Conservation (phyloP, 2,329 filamentous ascomycete genomes). For the Trichoderma semiorbis region DNA sequence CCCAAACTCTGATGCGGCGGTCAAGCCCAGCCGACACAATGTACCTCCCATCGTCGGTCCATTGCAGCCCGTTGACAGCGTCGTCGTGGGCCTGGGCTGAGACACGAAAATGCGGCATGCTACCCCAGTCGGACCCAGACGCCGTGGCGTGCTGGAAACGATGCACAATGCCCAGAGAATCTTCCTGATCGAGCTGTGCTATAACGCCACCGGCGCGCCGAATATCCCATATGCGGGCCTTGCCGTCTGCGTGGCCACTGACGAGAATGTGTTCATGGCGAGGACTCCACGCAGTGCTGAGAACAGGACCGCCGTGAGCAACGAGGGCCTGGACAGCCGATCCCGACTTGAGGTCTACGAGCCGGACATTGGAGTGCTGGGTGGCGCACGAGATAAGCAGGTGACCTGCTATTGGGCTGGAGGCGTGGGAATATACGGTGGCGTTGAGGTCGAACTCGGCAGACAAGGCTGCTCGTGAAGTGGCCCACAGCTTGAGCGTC, state of each 20-base stretch:
- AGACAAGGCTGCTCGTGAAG: constrained; percentile 56
- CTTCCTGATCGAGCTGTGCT: constrained; percentile 78
- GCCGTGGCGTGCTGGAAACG: constrained; percentile 34
- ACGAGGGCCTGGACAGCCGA: constrained; percentile 66
- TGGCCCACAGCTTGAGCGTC: constrained; percentile 71
- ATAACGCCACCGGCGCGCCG: constrained; percentile 73
- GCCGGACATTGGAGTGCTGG: constrained; percentile 76
- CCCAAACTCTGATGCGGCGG: constrained; percentile 81
- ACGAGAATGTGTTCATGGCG: constrained; percentile 74
- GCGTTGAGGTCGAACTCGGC: constrained; percentile 66
- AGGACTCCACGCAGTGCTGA: constrained; percentile 78
- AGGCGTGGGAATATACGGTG: constrained; percentile 72
- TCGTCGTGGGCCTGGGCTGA: constrained; percentile 69
- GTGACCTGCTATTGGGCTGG: constrained; percentile 68
- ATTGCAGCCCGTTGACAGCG: constrained; percentile 78
- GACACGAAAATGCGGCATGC: constrained; percentile 41
- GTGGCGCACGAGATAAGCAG: constrained; percentile 85
- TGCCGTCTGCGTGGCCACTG: constrained; percentile 81
- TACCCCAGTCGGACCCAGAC: constrained; percentile 30
- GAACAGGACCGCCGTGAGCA: constrained; percentile 63
- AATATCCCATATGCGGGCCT: constrained; percentile 82
- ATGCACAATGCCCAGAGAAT: constrained; percentile 65
- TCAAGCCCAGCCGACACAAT: constrained; percentile 82
- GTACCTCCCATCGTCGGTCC: constrained; percentile 75
- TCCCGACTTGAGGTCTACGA: constrained; percentile 83